phyloP scores from a whole-genome alignment of 2,329 filamentous ascomycete genomes.

The Penicillium brasilianum region DNA sequence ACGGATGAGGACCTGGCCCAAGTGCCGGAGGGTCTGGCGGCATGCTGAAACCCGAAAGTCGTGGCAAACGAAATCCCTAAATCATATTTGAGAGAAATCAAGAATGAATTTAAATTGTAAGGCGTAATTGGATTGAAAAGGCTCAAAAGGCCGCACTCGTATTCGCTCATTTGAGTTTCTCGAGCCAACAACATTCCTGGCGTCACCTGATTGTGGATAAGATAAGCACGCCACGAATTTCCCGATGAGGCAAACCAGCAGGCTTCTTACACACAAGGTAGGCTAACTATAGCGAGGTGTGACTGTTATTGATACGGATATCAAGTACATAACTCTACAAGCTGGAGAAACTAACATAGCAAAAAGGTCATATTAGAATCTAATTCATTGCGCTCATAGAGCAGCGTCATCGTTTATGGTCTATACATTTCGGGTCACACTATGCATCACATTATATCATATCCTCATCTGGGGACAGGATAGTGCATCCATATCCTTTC shows the following conservation, averaged over 20 bases:
- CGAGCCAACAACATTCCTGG: constrained; percentile 6
- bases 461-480: constrained; percentile 2
- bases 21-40: too few relatives aligned
- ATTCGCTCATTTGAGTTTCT: background rate
- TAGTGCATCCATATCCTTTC: background rate
- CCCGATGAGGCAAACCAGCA: constrained; percentile 3
- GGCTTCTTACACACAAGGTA: background rate
- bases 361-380: background rate
- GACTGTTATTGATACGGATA: background rate
- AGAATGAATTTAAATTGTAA: background rate
- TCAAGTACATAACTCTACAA: background rate
- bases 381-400: background rate
- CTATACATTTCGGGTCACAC: constrained; percentile 12
- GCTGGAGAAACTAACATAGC: background rate
- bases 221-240: constrained; percentile 22
- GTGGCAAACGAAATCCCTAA: background rate
- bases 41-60: constrained; percentile 15
- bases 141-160: background rate
- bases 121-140: background rate
- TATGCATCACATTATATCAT: constrained; percentile 20
- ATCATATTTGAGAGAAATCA: too few relatives aligned
- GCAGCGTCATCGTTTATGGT: background rate
- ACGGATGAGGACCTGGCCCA: too few relatives aligned
- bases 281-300: background rate
- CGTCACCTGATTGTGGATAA: constrained; percentile 27